Evolutionary conservation across 306 rosid species (phyloP).

Genomic region (Sindora glabra): DNA sequence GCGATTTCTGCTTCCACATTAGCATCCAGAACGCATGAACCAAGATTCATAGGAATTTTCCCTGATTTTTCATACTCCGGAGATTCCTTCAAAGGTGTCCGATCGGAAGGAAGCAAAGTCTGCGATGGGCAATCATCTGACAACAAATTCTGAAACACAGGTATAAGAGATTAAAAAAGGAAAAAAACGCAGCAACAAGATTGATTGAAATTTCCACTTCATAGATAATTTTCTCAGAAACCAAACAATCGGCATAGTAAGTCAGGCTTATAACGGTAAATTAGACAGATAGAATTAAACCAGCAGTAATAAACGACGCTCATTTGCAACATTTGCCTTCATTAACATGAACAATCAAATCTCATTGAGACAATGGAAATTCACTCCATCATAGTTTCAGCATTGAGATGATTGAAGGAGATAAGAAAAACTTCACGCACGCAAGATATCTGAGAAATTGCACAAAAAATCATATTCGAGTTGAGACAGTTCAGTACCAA

Average conservation of each 20-base stretch:
- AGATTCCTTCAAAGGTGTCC: neutral
- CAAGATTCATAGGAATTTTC: neutral
- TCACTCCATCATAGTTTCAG: too few relatives aligned
- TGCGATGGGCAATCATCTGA: conserved; percentile 16
- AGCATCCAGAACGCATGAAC: neutral
- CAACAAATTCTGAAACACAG: conserved; percentile 17
- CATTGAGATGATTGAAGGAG: too few relatives aligned
- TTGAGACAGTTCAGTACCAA: neutral
- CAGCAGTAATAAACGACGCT: too few relatives aligned
- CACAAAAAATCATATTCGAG: neutral
- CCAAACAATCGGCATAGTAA: neutral
- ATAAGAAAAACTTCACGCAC: neutral
- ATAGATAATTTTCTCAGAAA: neutral
- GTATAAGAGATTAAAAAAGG: neutral
- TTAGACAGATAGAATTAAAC: too few relatives aligned
- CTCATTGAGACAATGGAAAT: too few relatives aligned
- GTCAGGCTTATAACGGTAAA: too few relatives aligned
- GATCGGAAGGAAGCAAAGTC: conserved; percentile 2
- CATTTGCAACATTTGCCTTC: too few relatives aligned
- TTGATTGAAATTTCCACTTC: neutral
- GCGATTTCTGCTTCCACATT: conserved; percentile 36
- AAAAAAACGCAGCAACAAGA: neutral
- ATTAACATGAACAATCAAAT: too few relatives aligned
- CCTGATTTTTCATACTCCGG: neutral
- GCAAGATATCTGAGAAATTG: neutral